Conservation (phyloP, 768 basidiomycete species). For the Imleria badia region DNA sequence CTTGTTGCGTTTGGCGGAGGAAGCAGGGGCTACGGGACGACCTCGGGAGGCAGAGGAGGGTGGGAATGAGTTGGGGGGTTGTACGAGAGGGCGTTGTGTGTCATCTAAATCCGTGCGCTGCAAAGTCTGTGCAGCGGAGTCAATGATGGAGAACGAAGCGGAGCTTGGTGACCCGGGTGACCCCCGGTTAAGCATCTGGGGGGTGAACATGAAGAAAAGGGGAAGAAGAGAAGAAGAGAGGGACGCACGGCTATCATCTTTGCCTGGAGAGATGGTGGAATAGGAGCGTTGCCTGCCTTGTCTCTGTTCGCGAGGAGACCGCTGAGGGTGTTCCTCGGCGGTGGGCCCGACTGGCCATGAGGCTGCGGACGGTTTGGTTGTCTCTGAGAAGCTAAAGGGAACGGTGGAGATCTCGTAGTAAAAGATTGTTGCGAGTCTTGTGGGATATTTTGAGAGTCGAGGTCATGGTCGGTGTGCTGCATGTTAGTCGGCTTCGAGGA, state of each 20-base stretch:
- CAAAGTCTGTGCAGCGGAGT: constrained; percentile 42
- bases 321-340: constrained; percentile 31
- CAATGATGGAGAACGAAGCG: constrained; percentile 34
- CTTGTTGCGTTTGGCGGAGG: constrained; percentile 43
- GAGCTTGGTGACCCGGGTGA: constrained; percentile 25
- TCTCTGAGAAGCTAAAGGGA: constrained; percentile 3
- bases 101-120: constrained; percentile 37
- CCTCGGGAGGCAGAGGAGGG: constrained; percentile 27
- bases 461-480: constrained; percentile 23
- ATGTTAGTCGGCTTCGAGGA: constrained; percentile 15
- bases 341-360: constrained; percentile 6
- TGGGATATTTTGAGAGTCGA: constrained; percentile 1
- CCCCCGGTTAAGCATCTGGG: constrained; percentile 49
- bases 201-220: constrained; percentile 16
- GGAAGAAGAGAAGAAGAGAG: not conserved
- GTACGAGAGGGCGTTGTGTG: constrained; percentile 28
- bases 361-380: constrained; percentile 18
- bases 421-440: not conserved
- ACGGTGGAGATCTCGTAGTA: not conserved
- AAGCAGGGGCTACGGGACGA: constrained; percentile 37
- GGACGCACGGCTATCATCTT: constrained; percentile 86
- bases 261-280: constrained; percentile 87
- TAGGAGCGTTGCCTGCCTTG: constrained; percentile 54
- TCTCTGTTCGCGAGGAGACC: constrained; percentile 46
- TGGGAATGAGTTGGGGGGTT: constrained; percentile 39